Conservation (phyloP, 2,329 filamentous ascomycete species). For the Westerdykella sp. region DNA sequence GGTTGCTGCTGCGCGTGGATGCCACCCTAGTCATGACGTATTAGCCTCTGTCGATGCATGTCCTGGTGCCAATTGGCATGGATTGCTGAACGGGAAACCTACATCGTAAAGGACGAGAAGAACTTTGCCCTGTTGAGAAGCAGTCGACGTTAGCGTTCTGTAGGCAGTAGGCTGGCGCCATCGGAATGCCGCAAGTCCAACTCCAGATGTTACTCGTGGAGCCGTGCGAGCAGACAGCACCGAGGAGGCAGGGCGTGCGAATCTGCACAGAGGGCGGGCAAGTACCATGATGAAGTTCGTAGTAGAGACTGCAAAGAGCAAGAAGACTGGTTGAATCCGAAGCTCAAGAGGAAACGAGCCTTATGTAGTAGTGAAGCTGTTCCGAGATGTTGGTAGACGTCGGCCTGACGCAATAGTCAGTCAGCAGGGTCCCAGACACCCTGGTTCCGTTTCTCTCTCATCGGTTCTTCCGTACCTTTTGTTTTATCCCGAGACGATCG, state of each 20-base stretch:
- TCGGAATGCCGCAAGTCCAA: conserved; percentile 40
- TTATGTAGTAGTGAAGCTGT: background rate
- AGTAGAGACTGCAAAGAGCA: conserved; percentile 6
- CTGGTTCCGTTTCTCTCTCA: conserved; percentile 18
- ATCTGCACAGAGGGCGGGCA: conserved; percentile 54
- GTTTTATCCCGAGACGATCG: too few species aligned
- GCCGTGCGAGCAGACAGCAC: conserved; percentile 44
- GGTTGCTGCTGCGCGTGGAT: conserved; percentile 86
- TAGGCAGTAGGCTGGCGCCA: conserved; percentile 43
- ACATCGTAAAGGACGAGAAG: conserved; percentile 91
- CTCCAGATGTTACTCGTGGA: conserved; percentile 36
- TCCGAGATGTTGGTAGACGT: background rate
- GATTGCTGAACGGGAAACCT: conserved; percentile 35
- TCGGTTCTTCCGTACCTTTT: too few species aligned
- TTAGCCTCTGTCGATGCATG: conserved; percentile 11
- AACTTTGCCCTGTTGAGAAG: conserved; percentile 83
- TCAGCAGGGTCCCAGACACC: conserved; percentile 8
- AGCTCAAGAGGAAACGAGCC: background rate
- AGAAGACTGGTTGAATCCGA: too few species aligned
- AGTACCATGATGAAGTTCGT: conserved; percentile 50
- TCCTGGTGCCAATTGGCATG: conserved; percentile 6
- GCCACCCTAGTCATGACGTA: conserved; percentile 50
- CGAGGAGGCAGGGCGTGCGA: conserved; percentile 51
- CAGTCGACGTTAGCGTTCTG: conserved; percentile 59
- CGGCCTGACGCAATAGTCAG: background rate